Percentiles rank a stretch among this genome's conserved stretches.
phyloP scores from a whole-genome alignment of 2,329 filamentous ascomycete genomes.

The Coleophoma crateriformis region DNA sequence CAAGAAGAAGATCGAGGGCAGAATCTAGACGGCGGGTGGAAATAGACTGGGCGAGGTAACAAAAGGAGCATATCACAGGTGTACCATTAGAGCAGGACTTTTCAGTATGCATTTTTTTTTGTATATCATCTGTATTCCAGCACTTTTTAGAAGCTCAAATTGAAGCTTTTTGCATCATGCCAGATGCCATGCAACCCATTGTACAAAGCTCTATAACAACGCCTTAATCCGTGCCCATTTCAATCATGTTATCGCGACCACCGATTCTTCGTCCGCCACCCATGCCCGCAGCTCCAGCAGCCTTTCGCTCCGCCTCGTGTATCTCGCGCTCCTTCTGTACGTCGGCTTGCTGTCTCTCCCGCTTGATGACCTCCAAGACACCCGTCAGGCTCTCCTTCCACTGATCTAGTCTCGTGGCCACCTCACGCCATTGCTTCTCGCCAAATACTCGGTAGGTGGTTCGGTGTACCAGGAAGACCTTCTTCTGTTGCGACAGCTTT shows the following conservation, averaged over 20 bases:
- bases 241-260: constrained; percentile 26
- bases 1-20: constrained; percentile 40
- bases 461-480: constrained; percentile 92
- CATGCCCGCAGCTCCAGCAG: constrained; percentile 26
- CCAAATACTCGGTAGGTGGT: constrained; percentile 96
- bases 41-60: not conserved
- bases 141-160: no score
- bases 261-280: constrained; percentile 36
- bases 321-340: constrained; percentile 72
- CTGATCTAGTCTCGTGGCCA: constrained; percentile 83
- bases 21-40: constrained; percentile 24
- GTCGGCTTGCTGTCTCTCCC: constrained; percentile 76
- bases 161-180: constrained; percentile 19
- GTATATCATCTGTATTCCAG: not conserved
- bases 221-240: constrained; percentile 27
- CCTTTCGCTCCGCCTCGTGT: constrained; percentile 64
- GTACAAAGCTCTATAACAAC: constrained; percentile 19
- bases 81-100: no score
- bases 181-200: constrained; percentile 25
- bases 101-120: constrained; percentile 1
- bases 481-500: constrained; percentile 87
- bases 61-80: not conserved
- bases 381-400: constrained; percentile 79
- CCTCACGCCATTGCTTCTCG: constrained; percentile 96
- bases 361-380: constrained; percentile 72